phyloP scores from a whole-genome alignment of 495 filamentous ascomycete species.

The Hypoxylon lienhwacheense region DNA sequence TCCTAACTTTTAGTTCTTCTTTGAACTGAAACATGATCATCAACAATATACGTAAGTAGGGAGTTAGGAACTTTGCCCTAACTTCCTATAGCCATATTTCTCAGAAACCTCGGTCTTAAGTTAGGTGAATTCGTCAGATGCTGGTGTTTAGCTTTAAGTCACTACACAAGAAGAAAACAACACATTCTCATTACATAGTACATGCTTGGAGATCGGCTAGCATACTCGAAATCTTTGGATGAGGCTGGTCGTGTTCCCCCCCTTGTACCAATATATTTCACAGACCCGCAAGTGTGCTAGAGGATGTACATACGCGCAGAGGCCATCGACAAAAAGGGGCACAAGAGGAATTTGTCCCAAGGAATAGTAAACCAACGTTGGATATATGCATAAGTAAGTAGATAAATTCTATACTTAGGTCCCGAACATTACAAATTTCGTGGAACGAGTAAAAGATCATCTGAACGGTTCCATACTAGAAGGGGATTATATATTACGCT shows the following conservation, averaged over 20 bases:
- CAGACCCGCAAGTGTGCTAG: no score
- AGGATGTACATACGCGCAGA: no score
- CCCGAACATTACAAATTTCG: constrained; percentile 19
- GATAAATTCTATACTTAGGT: constrained; percentile 2
- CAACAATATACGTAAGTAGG: not conserved
- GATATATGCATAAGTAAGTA: not conserved
- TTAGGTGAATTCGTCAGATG: not conserved
- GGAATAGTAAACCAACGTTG: not conserved
- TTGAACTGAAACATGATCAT: constrained; percentile 10
- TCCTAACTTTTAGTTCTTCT: constrained; percentile 1
- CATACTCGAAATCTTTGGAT: no score
- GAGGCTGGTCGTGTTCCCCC: no score
- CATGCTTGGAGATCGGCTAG: not conserved
- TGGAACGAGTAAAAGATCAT: constrained; percentile 14
- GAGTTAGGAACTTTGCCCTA: no score
- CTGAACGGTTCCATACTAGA: constrained; percentile 16
- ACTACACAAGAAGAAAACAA: no score
- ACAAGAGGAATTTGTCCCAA: no score
- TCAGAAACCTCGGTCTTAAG: not conserved
- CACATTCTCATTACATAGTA: no score
- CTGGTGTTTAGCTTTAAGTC: no score
- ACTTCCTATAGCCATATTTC: not conserved
- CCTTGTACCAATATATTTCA: no score
- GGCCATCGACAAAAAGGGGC: no score
- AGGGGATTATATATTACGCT: constrained; percentile 37